phyloP scores from a whole-genome alignment of 2,329 filamentous ascomycete genomes.

The Stachybotrys echinatus region DNA sequence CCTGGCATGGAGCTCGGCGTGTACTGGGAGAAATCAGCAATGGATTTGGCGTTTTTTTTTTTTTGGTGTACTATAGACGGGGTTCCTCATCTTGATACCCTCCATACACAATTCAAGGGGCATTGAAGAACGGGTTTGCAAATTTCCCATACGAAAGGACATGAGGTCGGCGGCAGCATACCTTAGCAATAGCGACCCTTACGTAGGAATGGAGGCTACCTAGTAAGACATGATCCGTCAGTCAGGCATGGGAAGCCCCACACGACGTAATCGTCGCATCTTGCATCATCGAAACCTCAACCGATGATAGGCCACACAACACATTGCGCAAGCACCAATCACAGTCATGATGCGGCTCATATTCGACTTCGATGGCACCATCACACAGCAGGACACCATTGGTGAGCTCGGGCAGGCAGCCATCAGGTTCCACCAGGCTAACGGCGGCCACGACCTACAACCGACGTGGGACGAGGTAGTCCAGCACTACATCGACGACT shows the following conservation, averaged over 20 bases:
- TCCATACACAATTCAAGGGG: not conserved
- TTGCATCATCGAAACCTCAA: not conserved
- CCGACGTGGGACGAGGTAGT: constrained; percentile 40
- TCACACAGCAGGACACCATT: constrained; percentile 50
- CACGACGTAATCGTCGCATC: too few relatives aligned
- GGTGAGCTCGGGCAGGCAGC: constrained; percentile 38
- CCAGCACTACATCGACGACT: constrained; percentile 37
- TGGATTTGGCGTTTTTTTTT: not conserved
- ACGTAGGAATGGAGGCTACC: too few relatives aligned
- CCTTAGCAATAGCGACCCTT: too few relatives aligned
- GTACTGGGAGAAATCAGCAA: not conserved
- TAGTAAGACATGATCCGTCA: too few relatives aligned
- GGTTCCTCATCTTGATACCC: not conserved
- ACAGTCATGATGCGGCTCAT: constrained; percentile 45
- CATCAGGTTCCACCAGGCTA: constrained; percentile 25
- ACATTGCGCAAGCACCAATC: too few relatives aligned
- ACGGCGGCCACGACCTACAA: constrained; percentile 24
- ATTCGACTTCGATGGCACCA: constrained; percentile 57
- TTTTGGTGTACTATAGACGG: not conserved
- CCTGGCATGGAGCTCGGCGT: not conserved
- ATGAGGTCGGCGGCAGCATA: too few relatives aligned
- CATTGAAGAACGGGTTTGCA: not conserved
- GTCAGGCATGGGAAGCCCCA: too few relatives aligned
- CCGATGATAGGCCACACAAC: too few relatives aligned
- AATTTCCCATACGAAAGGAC: too few relatives aligned